Evolutionary conservation across 192 early-diverging fungal genomes (phyloP).

Genomic region (Phlyctochytrium planicorne): DNA sequence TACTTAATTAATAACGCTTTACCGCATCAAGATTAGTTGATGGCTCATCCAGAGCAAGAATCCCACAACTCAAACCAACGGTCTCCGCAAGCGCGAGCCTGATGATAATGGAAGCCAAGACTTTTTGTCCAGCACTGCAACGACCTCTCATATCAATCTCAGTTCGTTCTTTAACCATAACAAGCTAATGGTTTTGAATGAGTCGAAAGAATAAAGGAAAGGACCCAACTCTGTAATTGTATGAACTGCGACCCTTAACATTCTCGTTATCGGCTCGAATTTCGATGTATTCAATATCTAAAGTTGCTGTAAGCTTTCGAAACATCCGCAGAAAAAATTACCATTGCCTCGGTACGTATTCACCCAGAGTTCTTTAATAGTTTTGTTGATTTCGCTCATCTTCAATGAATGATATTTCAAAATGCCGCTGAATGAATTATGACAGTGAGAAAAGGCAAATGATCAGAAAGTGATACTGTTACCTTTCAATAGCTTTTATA

Average conservation of each 20-base stretch:
- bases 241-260: constrained; percentile 65
- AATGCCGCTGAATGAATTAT: constrained; percentile 46
- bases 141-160: constrained; percentile 93
- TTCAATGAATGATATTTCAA: constrained; percentile 89
- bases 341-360: constrained; percentile 92
- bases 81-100: constrained; percentile 93
- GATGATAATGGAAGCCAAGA: constrained; percentile 94
- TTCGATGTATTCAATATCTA: constrained; percentile 95
- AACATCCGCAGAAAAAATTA: constrained; percentile 23
- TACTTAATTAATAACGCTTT: not conserved
- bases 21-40: constrained; percentile 89
- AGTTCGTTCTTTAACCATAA: constrained; percentile 85
- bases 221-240: constrained; percentile 78
- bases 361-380: constrained; percentile 94
- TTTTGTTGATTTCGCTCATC: constrained; percentile 97
- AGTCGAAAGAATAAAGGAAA: constrained; percentile 13
- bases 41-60: constrained; percentile 94
- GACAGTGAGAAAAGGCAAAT: not conserved
- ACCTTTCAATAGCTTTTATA: constrained; percentile 76
- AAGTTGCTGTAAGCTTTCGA: constrained; percentile 1
- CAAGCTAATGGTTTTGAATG: constrained; percentile 57
- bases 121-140: constrained; percentile 96
- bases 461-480: not conserved
- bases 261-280: constrained; percentile 87
- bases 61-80: constrained; percentile 89